Conservation (phyloP, 2,329 filamentous ascomycete genomes). For the Botryosphaeria dothidea region DNA sequence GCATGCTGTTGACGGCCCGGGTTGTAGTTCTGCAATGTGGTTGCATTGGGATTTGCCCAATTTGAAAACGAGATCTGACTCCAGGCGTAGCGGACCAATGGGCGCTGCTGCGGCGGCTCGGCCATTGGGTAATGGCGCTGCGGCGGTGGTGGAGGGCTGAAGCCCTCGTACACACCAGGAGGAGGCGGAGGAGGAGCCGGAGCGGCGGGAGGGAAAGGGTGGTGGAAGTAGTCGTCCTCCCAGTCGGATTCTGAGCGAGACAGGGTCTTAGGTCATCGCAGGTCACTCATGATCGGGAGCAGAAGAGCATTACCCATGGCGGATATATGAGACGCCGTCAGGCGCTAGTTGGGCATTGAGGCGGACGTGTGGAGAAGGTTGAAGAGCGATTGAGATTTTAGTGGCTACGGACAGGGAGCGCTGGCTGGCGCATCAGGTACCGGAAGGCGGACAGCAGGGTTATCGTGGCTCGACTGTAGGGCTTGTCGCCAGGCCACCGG, state of each 20-base stretch:
- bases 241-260: not conserved
- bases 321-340: not conserved
- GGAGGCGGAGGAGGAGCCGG: not conserved
- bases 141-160: not conserved
- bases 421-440: not conserved
- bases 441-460: not conserved
- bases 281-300: not conserved
- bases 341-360: not conserved
- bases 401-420: not conserved
- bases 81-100: not conserved
- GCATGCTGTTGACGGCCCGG: not conserved
- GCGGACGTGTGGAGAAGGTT: not conserved
- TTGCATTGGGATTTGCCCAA: not conserved
- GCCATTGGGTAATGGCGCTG: not conserved
- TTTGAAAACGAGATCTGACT: not conserved
- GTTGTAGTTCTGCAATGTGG: not conserved
- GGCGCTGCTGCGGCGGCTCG: not conserved
- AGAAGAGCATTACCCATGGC: slow-evolving; percentile 4
- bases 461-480: slow-evolving; percentile 9
- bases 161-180: not conserved
- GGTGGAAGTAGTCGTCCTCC: not conserved
- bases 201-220: not conserved
- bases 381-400: not conserved
- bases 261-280: slow-evolving; percentile 7
- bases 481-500: not conserved